These are phyloP conservation scores for Eutrema salsugineum DNA, from an alignment of 441 rosid species.

Conservation along the genomic window DNA sequence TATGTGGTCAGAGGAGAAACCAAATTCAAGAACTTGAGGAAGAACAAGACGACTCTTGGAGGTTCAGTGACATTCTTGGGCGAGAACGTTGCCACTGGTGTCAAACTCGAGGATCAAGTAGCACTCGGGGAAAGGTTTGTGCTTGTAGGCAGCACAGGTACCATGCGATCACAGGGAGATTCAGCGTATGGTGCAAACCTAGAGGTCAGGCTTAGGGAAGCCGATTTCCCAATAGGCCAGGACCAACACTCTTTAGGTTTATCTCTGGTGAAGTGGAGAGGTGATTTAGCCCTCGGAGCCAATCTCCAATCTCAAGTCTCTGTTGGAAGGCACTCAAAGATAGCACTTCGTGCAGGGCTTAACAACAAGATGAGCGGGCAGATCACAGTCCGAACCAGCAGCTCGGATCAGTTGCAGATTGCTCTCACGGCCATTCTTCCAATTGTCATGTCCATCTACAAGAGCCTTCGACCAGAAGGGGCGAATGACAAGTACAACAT, in stretches of 20 bases:
- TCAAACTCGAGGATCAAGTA: constrained; percentile 84
- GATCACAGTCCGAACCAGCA: constrained; percentile 67
- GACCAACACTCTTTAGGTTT: constrained; percentile 77
- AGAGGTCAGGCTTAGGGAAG: constrained; percentile 64
- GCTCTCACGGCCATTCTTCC: constrained; percentile 71
- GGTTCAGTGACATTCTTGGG: constrained; percentile 73
- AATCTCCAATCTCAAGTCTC: constrained; percentile 84
- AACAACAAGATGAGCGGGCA: constrained; percentile 93
- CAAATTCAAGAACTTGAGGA: constrained; percentile 64
- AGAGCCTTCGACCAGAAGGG: constrained; percentile 55
- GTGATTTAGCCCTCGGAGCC: constrained; percentile 84
- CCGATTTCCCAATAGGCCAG: constrained; percentile 83
- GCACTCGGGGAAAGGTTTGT: constrained; percentile 61
- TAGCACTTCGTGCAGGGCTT: constrained; percentile 79
- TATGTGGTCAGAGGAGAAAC: constrained; percentile 75
- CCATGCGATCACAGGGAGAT: constrained; percentile 62
- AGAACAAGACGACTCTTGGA: constrained; percentile 72
- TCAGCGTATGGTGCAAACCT: constrained; percentile 78
- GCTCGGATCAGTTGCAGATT: constrained; percentile 88
- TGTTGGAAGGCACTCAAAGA: constrained; percentile 66
- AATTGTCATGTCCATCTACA: constrained; percentile 58
- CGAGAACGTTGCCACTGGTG: constrained; percentile 68
- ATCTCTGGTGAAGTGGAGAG: constrained; percentile 92
- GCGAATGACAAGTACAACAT: constrained; percentile 51
- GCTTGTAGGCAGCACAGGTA: constrained; percentile 72